A percentile compares a stretch with the other conserved stretches of the same genome.
phyloP scores from a whole-genome alignment of 805 yeast species.

The Yarrowia sp. region DNA sequence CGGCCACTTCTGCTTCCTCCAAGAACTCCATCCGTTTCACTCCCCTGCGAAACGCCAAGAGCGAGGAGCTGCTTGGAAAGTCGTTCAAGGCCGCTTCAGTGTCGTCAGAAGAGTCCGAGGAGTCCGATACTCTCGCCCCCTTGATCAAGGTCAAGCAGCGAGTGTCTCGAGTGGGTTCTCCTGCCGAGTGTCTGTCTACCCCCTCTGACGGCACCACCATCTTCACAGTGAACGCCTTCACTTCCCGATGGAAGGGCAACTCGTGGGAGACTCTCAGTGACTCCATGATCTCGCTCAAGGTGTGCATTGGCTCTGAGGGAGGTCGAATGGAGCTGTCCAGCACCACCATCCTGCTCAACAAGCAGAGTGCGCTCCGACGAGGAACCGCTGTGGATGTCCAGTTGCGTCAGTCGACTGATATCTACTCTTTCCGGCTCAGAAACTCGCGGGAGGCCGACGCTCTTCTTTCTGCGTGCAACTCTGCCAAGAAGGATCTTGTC shows the following conservation, averaged over 20 bases:
- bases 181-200: background rate
- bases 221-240: slow-evolving; percentile 6
- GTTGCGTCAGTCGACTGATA: slow-evolving; percentile 16
- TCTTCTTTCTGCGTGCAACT: slow-evolving; percentile 5
- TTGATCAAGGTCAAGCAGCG: slow-evolving; percentile 15
- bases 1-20: background rate
- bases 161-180: slow-evolving; percentile 3
- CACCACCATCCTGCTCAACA: slow-evolving; percentile 1
- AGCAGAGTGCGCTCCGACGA: slow-evolving; percentile 22
- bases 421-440: slow-evolving; percentile 23
- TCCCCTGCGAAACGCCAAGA: slow-evolving; percentile 20
- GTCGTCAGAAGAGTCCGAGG: background rate
- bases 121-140: slow-evolving; percentile 13
- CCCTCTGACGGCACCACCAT: slow-evolving; percentile 3
- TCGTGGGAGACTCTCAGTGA: slow-evolving; percentile 9
- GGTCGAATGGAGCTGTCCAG: background rate
- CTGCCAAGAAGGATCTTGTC: slow-evolving; percentile 24
- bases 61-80: slow-evolving; percentile 20
- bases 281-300: background rate
- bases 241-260: slow-evolving; percentile 24
- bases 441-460: slow-evolving; percentile 25
- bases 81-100: background rate
- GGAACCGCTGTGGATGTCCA: slow-evolving; percentile 27
- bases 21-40: slow-evolving; percentile 14
- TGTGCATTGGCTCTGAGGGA: slow-evolving; percentile 10